Percentiles rank a stretch among this genome's conserved stretches.
phyloP scores from a whole-genome alignment of 78 protist genomes.

The Neovahlkampfia damariscottae region DNA sequence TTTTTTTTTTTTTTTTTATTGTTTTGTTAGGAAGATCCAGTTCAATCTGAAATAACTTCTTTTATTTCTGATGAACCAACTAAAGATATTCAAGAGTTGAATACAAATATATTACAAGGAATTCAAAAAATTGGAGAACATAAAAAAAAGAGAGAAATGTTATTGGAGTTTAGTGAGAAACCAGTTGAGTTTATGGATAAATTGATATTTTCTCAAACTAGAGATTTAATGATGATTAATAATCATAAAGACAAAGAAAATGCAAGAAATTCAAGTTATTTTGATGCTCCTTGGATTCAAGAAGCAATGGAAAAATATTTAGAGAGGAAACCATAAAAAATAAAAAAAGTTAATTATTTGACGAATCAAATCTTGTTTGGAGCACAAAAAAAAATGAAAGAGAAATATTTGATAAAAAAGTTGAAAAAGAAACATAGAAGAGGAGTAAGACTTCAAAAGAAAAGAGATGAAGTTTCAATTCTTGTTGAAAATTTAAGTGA shows the following conservation, averaged over 20 bases:
- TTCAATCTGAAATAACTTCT: too few relatives aligned
- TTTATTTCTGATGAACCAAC: background rate
- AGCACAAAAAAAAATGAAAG: too few relatives aligned
- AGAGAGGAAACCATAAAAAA: too few relatives aligned
- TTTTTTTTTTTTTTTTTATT: too few relatives aligned
- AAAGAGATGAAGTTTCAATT: too few relatives aligned
- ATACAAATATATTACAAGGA: background rate
- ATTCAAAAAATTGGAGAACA: background rate
- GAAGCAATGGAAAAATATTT: background rate
- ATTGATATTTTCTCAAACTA: background rate
- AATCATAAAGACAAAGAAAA: background rate
- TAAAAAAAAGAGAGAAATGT: background rate
- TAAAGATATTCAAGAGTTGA: background rate
- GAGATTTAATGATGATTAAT: background rate
- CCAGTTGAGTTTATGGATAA: background rate
- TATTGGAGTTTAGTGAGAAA: background rate
- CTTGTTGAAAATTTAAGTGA: too few relatives aligned
- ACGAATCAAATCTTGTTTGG: too few relatives aligned
- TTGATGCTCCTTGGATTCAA: background rate
- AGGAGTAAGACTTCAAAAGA: too few relatives aligned
- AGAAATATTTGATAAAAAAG: too few relatives aligned
- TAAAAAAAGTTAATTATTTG: too few relatives aligned
- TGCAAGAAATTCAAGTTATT: background rate
- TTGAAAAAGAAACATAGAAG: too few relatives aligned
- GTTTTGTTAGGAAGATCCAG: too few relatives aligned